Conservation (phyloP, 2,329 filamentous ascomycete species). For the Daldinia eschscholtzii region DNA sequence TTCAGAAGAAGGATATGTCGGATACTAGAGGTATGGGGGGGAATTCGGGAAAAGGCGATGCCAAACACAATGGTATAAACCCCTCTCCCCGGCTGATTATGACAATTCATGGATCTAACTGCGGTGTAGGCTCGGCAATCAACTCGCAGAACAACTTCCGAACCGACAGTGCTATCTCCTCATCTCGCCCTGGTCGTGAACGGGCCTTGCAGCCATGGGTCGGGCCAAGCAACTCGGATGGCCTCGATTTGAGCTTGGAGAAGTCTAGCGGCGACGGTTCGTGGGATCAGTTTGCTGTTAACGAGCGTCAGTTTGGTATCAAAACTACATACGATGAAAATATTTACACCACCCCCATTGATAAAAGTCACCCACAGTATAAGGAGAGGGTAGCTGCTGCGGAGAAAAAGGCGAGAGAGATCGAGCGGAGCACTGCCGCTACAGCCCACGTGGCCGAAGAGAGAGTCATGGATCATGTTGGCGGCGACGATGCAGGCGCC, state of each 20-base stretch:
- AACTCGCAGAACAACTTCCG: constrained; percentile 87
- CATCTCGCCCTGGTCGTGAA: constrained; percentile 75
- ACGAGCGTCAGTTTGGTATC: constrained; percentile 87
- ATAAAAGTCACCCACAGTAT: constrained; percentile 86
- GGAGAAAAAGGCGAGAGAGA: constrained; percentile 88
- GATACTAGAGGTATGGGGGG: constrained; percentile 48
- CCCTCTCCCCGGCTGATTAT: neutral
- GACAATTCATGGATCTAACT: constrained; percentile 17
- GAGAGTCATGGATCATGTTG: constrained; percentile 77
- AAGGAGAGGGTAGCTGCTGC: constrained; percentile 81
- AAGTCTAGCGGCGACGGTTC: constrained; percentile 59
- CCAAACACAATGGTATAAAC: constrained; percentile 58
- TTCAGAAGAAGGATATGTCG: constrained; percentile 50
- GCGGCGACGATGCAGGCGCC: constrained; percentile 72
- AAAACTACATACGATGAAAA: constrained; percentile 94
- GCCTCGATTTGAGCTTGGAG: constrained; percentile 79
- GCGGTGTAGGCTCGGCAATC: constrained; percentile 68
- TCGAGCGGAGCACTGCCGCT: constrained; percentile 78
- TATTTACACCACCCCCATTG: constrained; percentile 91
- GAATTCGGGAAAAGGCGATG: constrained; percentile 53
- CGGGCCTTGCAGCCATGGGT: constrained; percentile 86
- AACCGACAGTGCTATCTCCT: constrained; percentile 90
- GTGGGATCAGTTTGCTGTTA: constrained; percentile 96
- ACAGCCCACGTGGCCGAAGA: constrained; percentile 93
- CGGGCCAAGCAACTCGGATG: constrained; percentile 69